These are phyloP conservation scores for Russula sp. DNA, from an alignment of 768 basidiomycete species.

Conservation along the genomic window DNA sequence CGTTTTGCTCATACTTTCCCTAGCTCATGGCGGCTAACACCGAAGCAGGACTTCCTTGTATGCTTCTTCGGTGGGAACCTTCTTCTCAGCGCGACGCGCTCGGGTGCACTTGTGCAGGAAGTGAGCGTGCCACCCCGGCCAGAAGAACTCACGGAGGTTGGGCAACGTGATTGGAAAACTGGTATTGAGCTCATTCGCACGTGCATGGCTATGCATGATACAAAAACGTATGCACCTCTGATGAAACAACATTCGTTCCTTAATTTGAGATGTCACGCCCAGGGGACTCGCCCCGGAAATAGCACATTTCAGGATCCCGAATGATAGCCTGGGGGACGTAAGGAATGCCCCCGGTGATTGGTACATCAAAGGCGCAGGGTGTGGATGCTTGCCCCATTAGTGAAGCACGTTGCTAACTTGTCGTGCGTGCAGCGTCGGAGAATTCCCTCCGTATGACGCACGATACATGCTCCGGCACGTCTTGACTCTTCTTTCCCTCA, in stretches of 20 bases:
- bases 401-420: neutral
- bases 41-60: conserved; percentile 94
- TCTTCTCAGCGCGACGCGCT: conserved; percentile 77
- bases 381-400: conserved; percentile 24
- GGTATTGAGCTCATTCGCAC: conserved; percentile 81
- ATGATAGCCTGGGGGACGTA: conserved; percentile 45
- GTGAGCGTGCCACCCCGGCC: conserved; percentile 64
- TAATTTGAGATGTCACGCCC: neutral
- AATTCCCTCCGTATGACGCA: conserved; percentile 59
- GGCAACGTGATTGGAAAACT: conserved; percentile 73
- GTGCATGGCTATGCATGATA: conserved; percentile 82
- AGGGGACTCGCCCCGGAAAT: conserved; percentile 89
- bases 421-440: conserved; percentile 24
- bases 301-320: conserved; percentile 70
- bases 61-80: conserved; percentile 93
- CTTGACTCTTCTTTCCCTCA: neutral
- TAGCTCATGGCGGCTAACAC: conserved; percentile 67
- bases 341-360: conserved; percentile 57
- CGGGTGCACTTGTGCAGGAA: conserved; percentile 45
- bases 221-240: conserved; percentile 56
- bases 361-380: conserved; percentile 87
- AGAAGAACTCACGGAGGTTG: conserved; percentile 54
- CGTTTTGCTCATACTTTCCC: neutral
- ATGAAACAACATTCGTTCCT: neutral
- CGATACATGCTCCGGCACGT: conserved; percentile 83